phyloP scores from a whole-genome alignment of 2,329 filamentous ascomycete species.

The Paracoccidioides brasiliensis region DNA sequence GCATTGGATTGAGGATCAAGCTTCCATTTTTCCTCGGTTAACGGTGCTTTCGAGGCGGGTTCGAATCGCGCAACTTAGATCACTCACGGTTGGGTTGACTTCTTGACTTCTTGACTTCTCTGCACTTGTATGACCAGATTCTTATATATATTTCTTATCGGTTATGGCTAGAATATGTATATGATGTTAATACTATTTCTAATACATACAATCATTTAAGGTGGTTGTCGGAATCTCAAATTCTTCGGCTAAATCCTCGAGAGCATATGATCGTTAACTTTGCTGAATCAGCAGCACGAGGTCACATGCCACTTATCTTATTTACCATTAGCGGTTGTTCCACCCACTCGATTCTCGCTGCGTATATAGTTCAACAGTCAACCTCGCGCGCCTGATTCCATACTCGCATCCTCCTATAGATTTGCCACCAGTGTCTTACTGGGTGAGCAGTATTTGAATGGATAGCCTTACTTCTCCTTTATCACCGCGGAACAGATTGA shows the following conservation, averaged over 20 bases:
- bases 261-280: background rate
- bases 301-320: constrained; percentile 4
- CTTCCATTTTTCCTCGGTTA: background rate
- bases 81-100: too few species aligned
- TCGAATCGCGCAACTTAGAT: background rate
- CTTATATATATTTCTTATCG: too few species aligned
- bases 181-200: too few species aligned
- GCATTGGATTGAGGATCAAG: background rate
- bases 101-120: too few species aligned
- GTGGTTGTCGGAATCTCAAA: too few species aligned
- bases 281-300: background rate
- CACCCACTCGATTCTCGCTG: background rate
- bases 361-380: background rate
- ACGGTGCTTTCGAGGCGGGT: background rate
- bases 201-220: too few species aligned
- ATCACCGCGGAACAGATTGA: background rate
- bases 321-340: background rate
- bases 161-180: too few species aligned
- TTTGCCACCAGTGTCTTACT: background rate
- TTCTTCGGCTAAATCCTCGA: too few species aligned
- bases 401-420: background rate
- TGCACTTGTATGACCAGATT: too few species aligned
- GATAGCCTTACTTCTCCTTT: background rate
- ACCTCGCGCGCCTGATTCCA: background rate
- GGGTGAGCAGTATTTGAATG: background rate